Conservation (phyloP, 2,329 filamentous ascomycete species). For the Fusarium sp. region DNA sequence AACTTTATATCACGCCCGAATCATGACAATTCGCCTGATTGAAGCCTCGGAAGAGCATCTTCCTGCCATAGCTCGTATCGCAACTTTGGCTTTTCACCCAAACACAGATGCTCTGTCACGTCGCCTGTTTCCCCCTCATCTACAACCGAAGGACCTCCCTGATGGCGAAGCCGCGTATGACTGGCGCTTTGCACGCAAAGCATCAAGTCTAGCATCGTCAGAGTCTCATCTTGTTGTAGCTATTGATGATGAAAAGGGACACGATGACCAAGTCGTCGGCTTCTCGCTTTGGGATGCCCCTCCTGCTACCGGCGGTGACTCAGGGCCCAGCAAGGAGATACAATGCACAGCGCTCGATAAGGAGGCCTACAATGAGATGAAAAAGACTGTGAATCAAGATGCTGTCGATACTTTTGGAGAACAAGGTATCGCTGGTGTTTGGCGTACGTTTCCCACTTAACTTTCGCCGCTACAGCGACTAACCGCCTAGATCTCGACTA, state of each 20-base stretch:
- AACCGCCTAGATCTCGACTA: constrained; percentile 10
- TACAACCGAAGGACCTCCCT: background rate
- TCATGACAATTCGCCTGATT: background rate
- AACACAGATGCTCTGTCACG: constrained; percentile 5
- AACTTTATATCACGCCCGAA: background rate
- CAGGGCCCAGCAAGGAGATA: background rate
- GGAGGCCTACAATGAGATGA: background rate
- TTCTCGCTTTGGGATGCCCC: constrained; percentile 13
- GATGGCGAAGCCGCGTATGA: constrained; percentile 20
- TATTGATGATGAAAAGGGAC: background rate
- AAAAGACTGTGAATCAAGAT: constrained; percentile 2
- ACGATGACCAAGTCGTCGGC: background rate
- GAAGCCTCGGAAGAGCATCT: background rate
- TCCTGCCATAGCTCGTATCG: background rate
- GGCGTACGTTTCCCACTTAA: background rate
- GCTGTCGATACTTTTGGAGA: background rate
- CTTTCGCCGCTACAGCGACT: background rate
- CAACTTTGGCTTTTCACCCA: constrained; percentile 11
- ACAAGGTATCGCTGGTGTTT: constrained; percentile 3
- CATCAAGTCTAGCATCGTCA: background rate
- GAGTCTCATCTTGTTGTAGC: background rate
- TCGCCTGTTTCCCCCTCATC: constrained; percentile 6
- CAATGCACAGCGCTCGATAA: constrained; percentile 6
- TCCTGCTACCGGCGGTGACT: background rate
- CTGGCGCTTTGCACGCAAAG: constrained; percentile 14